Evolutionary conservation across 2,329 filamentous ascomycete genomes (phyloP).

Genomic region (Trichoderma polysporum): DNA sequence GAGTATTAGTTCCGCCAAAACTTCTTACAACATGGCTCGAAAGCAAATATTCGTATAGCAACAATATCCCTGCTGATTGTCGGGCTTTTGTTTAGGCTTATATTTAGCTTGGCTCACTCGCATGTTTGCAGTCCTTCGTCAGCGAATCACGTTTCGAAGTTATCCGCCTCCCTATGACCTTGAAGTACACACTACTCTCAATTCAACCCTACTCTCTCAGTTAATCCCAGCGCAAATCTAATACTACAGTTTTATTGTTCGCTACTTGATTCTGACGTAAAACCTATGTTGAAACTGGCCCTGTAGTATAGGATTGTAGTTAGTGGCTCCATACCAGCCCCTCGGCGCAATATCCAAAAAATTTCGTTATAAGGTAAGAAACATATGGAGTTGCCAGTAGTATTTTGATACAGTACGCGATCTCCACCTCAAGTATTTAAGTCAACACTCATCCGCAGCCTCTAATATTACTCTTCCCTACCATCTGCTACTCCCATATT

Average conservation of each 20-base stretch:
- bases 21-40: background rate
- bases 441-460: background rate
- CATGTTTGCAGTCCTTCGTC: background rate
- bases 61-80: background rate
- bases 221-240: background rate
- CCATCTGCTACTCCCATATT: background rate
- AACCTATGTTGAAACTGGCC: background rate
- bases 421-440: background rate
- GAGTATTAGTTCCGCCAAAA: background rate
- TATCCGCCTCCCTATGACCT: background rate
- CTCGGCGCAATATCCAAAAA: no score
- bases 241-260: background rate
- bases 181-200: background rate
- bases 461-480: background rate
- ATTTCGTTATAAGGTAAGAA: background rate
- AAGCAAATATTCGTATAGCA: background rate
- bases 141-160: background rate
- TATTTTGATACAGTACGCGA: background rate
- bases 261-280: background rate
- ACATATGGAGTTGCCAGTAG: background rate
- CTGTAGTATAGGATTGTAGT: background rate
- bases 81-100: background rate
- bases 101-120: background rate
- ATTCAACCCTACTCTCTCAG: background rate
- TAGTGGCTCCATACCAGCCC: background rate